Base-by-base conservation (phyloP, 139 green algal genomes). In the Volvox africanus region DNA sequence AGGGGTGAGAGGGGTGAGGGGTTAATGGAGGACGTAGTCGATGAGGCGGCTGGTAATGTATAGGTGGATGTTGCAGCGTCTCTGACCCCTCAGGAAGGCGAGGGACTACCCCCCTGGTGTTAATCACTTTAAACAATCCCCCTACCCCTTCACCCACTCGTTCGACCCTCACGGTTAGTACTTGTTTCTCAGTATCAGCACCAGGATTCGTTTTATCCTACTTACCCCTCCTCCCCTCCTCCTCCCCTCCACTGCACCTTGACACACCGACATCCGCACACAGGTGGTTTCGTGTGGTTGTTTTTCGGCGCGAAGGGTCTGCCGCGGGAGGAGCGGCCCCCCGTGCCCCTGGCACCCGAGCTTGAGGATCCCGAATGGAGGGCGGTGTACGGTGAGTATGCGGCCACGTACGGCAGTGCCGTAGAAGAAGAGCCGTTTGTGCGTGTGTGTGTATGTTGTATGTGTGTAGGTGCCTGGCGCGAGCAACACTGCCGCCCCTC, bases 261-360 rank as follows among this genome's bases (percentile, higher is more conserved):
- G 61, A 20, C 16, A 82, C 35, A 1, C 73, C 16, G 9, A 9
- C 65, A 26, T 28, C 65, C 22, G 0, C 44, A n/a, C 26, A 28
- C 79, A 90, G 96, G 95, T 61, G 97, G 96, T 35, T 98, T 98
- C 83, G 88, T 98, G 30, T 98, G 96, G 95, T 88, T 98, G 50
- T 98, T 98, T 93, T 98, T 94, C 91, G 97, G 96, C 37, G 81
- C 91, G 67, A 92, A 92, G 80, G 6, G 21, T 32, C 92, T 98
- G 86, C 96, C 95, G 5, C 92, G 79, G 5, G 95, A 97, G n/a
- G 96, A 95, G 93, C 93, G 96, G 0, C 97, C 95, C 13, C 97
- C 96, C 79, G 96, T 98, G 86, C 97, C 97, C 13, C 92, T 93
- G 61, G 86, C 94, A 0, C 93, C 95, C 5, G 97, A 98, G 94